Base-by-base conservation (phyloP, 2,329 filamentous ascomycete genomes). In the Cercospora sp. region DNA sequence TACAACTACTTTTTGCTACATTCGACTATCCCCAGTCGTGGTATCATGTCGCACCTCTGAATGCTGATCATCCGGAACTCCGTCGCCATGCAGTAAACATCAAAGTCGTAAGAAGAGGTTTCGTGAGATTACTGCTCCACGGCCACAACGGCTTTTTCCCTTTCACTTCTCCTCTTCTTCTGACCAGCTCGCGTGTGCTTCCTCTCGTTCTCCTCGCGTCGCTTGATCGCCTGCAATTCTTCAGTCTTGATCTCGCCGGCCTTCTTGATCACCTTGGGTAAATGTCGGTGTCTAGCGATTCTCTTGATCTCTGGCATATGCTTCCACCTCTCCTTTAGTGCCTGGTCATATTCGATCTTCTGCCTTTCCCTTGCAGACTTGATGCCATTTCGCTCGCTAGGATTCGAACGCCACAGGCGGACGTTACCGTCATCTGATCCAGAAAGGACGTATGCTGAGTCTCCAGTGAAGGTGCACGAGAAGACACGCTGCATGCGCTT, bases 401-500 rank as follows among this genome's bases (percentile, higher is more conserved):
- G 94, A 74, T 94, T 89, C 36, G 93, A 89, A 70, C 95, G 88
- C 95, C 95, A 99, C 42, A 99, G 83, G 39, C 94, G 86, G 62
- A 93, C 86, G 78, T 97, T 97, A 71, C 95, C 95, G 78, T 98
- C 95, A 78, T 98, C 95, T 13, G 91, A 95, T 53, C 94, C 95
- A 5, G 91, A 93, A 58, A 99, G 86, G 23, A 99, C 82, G 78
- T 96, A 99, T 75, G 92, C 92, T 72, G 91, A 90, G 79, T 99
- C 95, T 5, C 93, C 91, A 0, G 93, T 95, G 86, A 91, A 98
- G 69, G 87, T 88, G 59, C 89, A 89, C 9, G 90, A 90, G 82
- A 96, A 96, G 65, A 97, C 93, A 73, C 94, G 88, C 83, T 98
- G 94, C 94, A 97, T 97, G 71, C 95, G 89, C 82, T 97, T 96